Conservation (phyloP, 345 rosid genomes). For the Moricandia moricandioides region DNA sequence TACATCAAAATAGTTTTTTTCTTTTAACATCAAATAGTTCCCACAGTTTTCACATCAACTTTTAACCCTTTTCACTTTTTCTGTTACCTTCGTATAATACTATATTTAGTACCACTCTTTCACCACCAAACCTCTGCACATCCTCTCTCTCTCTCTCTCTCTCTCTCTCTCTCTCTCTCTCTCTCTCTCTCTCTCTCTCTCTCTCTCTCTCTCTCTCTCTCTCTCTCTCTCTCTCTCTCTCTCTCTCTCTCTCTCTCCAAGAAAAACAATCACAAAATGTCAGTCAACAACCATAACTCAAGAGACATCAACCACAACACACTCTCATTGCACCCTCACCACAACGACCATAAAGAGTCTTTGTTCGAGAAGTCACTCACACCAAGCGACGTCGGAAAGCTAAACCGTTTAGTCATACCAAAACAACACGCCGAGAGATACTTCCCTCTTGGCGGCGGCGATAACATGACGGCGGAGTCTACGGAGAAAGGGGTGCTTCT, state of each 20-base stretch:
- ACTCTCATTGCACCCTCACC: constrained; percentile 39
- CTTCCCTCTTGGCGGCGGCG: constrained; percentile 55
- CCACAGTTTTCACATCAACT: constrained; percentile 38
- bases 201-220: constrained; percentile 9
- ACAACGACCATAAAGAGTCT: constrained; percentile 40
- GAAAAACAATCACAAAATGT: constrained; percentile 31
- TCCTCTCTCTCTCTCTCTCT: constrained; percentile 19
- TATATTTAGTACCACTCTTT: constrained; percentile 40
- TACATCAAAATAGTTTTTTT: constrained; percentile 11
- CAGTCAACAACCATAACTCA: constrained; percentile 48
- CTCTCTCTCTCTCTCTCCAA: neutral
- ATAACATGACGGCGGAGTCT: constrained; percentile 8
- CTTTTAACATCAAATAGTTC: constrained; percentile 18
- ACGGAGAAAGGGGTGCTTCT: constrained; percentile 52
- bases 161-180: constrained; percentile 1
- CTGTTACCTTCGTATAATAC: constrained; percentile 29
- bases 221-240: constrained; percentile 8
- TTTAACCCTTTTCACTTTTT: constrained; percentile 17
- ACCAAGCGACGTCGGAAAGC: constrained; percentile 89
- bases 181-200: neutral
- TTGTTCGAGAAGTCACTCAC: constrained; percentile 86
- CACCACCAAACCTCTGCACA: constrained; percentile 36
- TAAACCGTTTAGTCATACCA: constrained; percentile 87
- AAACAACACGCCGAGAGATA: constrained; percentile 88
- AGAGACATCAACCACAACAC: constrained; percentile 36